phyloP scores from a whole-genome alignment of 139 green algal species.

The Chloropicon primus region DNA sequence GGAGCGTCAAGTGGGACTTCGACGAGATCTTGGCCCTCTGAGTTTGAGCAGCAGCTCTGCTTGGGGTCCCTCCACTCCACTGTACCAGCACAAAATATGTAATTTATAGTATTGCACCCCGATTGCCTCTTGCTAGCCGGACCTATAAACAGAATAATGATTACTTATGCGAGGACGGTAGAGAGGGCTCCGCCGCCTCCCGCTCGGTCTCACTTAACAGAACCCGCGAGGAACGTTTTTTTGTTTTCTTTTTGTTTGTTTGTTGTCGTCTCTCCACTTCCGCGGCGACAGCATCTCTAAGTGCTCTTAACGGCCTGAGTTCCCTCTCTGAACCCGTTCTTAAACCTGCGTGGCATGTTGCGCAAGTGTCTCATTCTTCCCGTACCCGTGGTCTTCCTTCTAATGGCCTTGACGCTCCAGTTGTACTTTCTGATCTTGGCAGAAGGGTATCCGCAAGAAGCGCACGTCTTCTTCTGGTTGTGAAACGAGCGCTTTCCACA shows the following conservation, averaged over 20 bases:
- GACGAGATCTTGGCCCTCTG: neutral
- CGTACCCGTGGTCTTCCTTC: constrained; percentile 94
- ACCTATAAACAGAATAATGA: too few species aligned
- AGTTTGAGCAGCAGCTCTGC: too few species aligned
- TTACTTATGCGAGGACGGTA: too few species aligned
- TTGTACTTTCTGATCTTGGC: constrained; percentile 86
- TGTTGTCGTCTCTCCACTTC: too few species aligned
- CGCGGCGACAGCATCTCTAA: too few species aligned
- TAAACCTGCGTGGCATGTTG: constrained; percentile 75
- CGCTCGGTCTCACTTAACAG: too few species aligned
- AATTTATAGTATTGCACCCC: neutral
- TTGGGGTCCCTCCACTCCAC: too few species aligned
- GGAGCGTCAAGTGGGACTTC: neutral
- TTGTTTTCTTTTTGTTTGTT: too few species aligned
- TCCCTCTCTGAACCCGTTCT: constrained; percentile 87
- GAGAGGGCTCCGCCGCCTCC: too few species aligned
- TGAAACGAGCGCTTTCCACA: constrained; percentile 82
- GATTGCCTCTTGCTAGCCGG: too few species aligned
- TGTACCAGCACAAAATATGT: too few species aligned
- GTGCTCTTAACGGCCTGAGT: constrained; percentile 17
- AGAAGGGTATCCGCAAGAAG: constrained; percentile 85
- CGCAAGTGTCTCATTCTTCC: constrained; percentile 91
- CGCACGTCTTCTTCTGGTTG: constrained; percentile 91
- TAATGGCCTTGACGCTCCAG: constrained; percentile 94
- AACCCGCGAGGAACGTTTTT: too few species aligned